Conservation (phyloP, 2,329 filamentous ascomycete species). For the Pseudohalonectria lignicola region DNA sequence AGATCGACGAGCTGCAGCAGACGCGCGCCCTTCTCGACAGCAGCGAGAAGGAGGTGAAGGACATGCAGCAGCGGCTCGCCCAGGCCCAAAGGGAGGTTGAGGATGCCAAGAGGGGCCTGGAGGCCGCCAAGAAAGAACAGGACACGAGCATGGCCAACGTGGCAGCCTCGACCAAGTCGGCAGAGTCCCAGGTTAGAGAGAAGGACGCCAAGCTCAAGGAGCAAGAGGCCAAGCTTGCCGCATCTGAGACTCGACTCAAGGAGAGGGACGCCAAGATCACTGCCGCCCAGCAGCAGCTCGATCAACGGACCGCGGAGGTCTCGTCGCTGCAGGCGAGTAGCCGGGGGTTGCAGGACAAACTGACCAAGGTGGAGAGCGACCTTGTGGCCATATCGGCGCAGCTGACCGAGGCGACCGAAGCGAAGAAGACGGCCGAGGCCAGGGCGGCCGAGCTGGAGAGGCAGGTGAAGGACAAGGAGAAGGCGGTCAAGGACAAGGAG, state of each 20-base stretch:
- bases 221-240: background rate
- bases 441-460: background rate
- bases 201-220: background rate
- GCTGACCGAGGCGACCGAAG: conserved; percentile 17
- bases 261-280: conserved; percentile 13
- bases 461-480: conserved; percentile 8
- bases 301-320: conserved; percentile 31
- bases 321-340: conserved; percentile 29
- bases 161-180: background rate
- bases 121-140: conserved; percentile 13
- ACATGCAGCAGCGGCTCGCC: conserved; percentile 37
- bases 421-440: conserved; percentile 15
- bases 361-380: conserved; percentile 24
- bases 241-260: background rate
- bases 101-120: conserved; percentile 20
- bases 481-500: conserved; percentile 36
- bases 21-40: conserved; percentile 16
- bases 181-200: background rate
- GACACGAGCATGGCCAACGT: conserved; percentile 10
- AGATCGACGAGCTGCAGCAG: conserved; percentile 42
- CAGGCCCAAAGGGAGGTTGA: conserved; percentile 37
- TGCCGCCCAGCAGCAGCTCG: conserved; percentile 25
- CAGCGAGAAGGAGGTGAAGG: conserved; percentile 21
- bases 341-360: conserved; percentile 24
- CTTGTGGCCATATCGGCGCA: conserved; percentile 24